Evolutionary conservation across 345 rosid species (phyloP).

Genomic region (Streptanthus diversifolius): DNA sequence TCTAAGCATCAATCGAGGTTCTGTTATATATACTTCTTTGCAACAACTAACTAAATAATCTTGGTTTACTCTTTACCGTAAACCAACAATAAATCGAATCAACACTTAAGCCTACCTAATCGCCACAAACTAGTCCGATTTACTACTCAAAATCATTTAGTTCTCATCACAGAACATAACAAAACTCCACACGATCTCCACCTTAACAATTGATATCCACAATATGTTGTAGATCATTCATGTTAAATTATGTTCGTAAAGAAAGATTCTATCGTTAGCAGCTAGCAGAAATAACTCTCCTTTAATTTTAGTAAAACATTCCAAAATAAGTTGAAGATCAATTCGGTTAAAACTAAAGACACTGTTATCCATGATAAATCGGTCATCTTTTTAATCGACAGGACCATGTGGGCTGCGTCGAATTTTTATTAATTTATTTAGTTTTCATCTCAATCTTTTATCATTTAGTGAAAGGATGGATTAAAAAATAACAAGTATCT

Average conservation of each 20-base stretch:
- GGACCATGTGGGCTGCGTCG: slow-evolving; percentile 25
- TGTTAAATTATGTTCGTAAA: too few relatives aligned
- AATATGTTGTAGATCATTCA: too few relatives aligned
- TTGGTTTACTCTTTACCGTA: not conserved
- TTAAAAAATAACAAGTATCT: not conserved
- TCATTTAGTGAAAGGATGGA: slow-evolving; percentile 2
- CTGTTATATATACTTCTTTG: not conserved
- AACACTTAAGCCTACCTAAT: too few relatives aligned
- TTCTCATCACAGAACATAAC: not conserved
- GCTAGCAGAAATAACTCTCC: too few relatives aligned
- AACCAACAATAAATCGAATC: not conserved
- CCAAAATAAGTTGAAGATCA: not conserved
- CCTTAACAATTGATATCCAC: too few relatives aligned
- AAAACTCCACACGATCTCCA: too few relatives aligned
- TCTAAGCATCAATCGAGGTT: not conserved
- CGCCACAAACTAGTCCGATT: too few relatives aligned
- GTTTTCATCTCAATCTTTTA: not conserved
- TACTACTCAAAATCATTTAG: not conserved
- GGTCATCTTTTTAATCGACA: slow-evolving; percentile 6
- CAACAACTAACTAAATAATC: not conserved
- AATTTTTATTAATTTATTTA: slow-evolving; percentile 3
- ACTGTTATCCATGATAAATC: not conserved
- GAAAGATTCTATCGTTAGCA: too few relatives aligned
- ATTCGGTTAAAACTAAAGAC: not conserved
- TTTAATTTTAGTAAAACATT: not conserved